Evolutionary conservation across 306 rosid genomes (phyloP).

Genomic region (Citrullus colocynthis): DNA sequence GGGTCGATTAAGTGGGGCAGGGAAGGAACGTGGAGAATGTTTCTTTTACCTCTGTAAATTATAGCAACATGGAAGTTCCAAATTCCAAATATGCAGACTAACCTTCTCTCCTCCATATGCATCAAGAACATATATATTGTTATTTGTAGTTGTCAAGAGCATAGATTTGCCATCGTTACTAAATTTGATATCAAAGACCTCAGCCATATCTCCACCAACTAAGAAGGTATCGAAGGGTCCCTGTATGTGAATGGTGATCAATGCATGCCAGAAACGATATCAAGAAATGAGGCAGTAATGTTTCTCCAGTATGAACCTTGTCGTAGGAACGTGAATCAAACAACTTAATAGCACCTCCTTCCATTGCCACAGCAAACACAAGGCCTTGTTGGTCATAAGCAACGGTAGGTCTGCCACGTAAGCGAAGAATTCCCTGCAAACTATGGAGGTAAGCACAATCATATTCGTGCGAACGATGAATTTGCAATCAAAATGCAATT

Average conservation of each 20-base stretch:
- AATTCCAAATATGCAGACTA: constrained; percentile 10
- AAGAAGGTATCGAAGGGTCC: constrained; percentile 97
- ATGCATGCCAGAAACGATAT: background rate
- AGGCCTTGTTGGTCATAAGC: constrained; percentile 99
- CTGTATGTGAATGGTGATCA: constrained; percentile 31
- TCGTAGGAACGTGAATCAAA: constrained; percentile 95
- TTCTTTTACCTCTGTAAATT: background rate
- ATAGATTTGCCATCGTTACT: constrained; percentile 95
- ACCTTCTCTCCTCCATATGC: constrained; percentile 97
- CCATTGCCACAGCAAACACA: constrained; percentile 99
- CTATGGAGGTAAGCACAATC: constrained; percentile 37
- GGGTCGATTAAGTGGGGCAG: background rate
- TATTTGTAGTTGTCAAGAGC: constrained; percentile 85
- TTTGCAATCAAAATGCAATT: background rate
- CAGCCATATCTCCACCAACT: constrained; percentile 96
- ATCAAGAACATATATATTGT: constrained; percentile 81
- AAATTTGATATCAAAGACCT: constrained; percentile 92
- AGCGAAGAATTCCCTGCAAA: constrained; percentile 74
- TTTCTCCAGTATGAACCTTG: constrained; percentile 46
- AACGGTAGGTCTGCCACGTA: constrained; percentile 93
- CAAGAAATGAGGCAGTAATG: constrained; percentile 8
- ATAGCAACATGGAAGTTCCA: background rate
- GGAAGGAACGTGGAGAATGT: background rate
- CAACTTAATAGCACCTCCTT: constrained; percentile 95
- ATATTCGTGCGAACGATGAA: constrained; percentile 10